Conservation (phyloP, 2,329 filamentous ascomycete species). For the Colletotrichum scovillei region DNA sequence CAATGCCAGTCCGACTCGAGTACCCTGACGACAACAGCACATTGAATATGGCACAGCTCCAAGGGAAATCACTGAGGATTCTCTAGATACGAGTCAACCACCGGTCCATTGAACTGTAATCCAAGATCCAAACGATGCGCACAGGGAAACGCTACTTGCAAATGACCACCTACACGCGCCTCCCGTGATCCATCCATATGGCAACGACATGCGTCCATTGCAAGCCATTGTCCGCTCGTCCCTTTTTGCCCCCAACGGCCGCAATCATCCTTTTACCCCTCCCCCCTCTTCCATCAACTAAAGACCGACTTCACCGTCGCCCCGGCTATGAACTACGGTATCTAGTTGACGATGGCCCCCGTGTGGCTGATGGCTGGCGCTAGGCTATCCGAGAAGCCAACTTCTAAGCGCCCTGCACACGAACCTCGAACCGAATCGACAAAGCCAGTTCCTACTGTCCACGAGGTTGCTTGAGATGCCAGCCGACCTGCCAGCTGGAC, state of each 20-base stretch:
- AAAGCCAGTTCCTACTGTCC: not conserved
- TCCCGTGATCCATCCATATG: not conserved
- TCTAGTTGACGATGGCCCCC: not conserved
- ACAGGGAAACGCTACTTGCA: not conserved
- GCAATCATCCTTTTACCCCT: not conserved
- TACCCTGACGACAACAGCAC: not conserved
- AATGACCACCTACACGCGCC: not conserved
- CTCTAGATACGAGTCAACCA: not conserved
- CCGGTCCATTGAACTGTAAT: not conserved
- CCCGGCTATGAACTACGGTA: slow-evolving; percentile 1
- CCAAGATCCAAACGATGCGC: not conserved
- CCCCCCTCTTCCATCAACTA: not conserved
- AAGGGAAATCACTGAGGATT: not conserved
- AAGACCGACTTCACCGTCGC: not conserved
- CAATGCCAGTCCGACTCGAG: too few relatives aligned
- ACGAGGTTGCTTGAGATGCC: not conserved
- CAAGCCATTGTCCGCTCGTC: slow-evolving; percentile 4
- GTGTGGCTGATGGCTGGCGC: slow-evolving; percentile 22
- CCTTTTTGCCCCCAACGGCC: slow-evolving; percentile 3
- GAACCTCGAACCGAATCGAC: slow-evolving; percentile 22
- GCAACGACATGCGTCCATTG: slow-evolving; percentile 12
- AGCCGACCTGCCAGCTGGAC: not conserved
- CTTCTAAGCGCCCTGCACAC: slow-evolving; percentile 20
- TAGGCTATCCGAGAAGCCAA: slow-evolving; percentile 19
- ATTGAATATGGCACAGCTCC: not conserved